phyloP scores from a whole-genome alignment of 345 rosid genomes.

The Populus deltoides region DNA sequence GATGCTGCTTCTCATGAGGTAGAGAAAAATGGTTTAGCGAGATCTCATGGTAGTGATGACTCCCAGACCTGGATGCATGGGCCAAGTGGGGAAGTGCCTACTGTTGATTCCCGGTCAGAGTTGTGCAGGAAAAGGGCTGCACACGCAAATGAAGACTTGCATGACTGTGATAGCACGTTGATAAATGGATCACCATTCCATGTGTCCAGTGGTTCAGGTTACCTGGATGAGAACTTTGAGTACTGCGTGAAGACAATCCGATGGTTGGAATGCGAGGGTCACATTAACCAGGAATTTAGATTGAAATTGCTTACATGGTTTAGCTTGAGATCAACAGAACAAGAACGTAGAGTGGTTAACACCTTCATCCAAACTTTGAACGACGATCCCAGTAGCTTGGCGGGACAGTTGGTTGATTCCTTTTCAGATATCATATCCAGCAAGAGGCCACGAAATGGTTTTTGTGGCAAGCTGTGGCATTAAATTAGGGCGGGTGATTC shows the following conservation, averaged over 20 bases:
- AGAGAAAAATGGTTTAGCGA: slow-evolving; percentile 52
- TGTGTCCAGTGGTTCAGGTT: slow-evolving; percentile 43
- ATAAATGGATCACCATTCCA: slow-evolving; percentile 59
- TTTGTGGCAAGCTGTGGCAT: slow-evolving; percentile 62
- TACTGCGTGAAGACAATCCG: slow-evolving; percentile 77
- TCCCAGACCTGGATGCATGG: slow-evolving; percentile 48
- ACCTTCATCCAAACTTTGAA: slow-evolving; percentile 77
- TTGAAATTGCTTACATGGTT: slow-evolving; percentile 91
- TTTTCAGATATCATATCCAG: slow-evolving; percentile 69
- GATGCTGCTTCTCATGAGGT: slow-evolving; percentile 69
- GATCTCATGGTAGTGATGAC: slow-evolving; percentile 63
- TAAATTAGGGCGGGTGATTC: slow-evolving; percentile 26
- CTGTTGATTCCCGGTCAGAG: slow-evolving; percentile 56
- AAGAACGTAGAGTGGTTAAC: slow-evolving; percentile 84
- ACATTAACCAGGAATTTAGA: slow-evolving; percentile 73
- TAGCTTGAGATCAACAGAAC: slow-evolving; percentile 76
- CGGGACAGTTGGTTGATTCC: slow-evolving; percentile 82
- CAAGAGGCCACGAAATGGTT: slow-evolving; percentile 66
- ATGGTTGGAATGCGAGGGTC: slow-evolving; percentile 78
- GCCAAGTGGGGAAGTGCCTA: slow-evolving; percentile 48
- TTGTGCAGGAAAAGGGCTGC: slow-evolving; percentile 61
- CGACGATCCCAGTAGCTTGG: slow-evolving; percentile 87
- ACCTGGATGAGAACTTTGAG: slow-evolving; percentile 78
- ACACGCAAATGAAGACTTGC: slow-evolving; percentile 56
- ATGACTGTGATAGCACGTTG: slow-evolving; percentile 80